These are phyloP conservation scores for Podospora comata DNA, from an alignment of 495 filamentous ascomycete species.

Conservation along the genomic window DNA sequence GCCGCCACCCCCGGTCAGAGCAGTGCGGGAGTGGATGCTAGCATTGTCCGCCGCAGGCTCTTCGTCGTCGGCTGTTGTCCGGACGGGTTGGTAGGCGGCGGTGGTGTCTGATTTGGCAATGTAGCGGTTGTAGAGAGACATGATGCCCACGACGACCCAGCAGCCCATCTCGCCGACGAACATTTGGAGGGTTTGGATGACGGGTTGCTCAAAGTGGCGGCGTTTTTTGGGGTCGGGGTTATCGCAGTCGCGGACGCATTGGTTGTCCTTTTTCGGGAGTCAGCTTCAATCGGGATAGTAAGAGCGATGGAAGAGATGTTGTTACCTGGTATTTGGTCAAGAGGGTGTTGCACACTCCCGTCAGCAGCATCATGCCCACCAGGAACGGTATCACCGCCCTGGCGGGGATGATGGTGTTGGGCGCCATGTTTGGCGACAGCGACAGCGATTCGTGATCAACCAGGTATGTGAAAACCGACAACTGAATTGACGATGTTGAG, in stretches of 20 bases:
- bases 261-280: slow-evolving; percentile 66
- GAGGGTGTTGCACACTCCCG: slow-evolving; percentile 93
- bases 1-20: slow-evolving; percentile 42
- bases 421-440: slow-evolving; percentile 29
- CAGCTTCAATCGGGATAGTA: not conserved
- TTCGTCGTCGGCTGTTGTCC: slow-evolving; percentile 35
- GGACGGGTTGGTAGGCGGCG: slow-evolving; percentile 59
- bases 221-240: slow-evolving; percentile 65
- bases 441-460: not conserved
- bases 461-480: not conserved
- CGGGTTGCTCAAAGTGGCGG: slow-evolving; percentile 82
- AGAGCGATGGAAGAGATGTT: slow-evolving; percentile 13
- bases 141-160: slow-evolving; percentile 77
- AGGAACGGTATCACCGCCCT: slow-evolving; percentile 72
- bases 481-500: not conserved
- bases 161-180: slow-evolving; percentile 90
- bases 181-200: slow-evolving; percentile 94
- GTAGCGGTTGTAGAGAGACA: slow-evolving; percentile 61
- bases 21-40: slow-evolving; percentile 46
- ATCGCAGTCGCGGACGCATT: slow-evolving; percentile 90
- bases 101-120: slow-evolving; percentile 37
- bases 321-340: slow-evolving; percentile 90
- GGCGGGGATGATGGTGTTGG: slow-evolving; percentile 34
- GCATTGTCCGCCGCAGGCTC: slow-evolving; percentile 41
- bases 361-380: slow-evolving; percentile 85